Evolutionary conservation across 495 filamentous ascomycete genomes (phyloP).

Genomic region (Xylaria bambusicola): DNA sequence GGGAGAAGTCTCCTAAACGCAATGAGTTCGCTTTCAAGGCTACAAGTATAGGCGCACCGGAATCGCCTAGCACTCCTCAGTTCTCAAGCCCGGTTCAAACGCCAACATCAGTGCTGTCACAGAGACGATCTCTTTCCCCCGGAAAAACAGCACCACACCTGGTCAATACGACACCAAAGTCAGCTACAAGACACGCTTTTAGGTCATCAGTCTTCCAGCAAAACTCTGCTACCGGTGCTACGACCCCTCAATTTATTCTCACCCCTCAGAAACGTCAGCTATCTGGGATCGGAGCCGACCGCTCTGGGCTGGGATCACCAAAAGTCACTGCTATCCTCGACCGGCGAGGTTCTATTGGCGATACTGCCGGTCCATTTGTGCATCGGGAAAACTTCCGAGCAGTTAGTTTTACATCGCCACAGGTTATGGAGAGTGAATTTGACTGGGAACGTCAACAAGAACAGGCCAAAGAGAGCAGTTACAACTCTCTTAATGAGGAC

Average conservation of each 20-base stretch:
- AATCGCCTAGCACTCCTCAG: conserved; percentile 53
- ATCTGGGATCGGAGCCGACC: conserved; percentile 75
- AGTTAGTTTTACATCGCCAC: conserved; percentile 68
- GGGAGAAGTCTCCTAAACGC: conserved; percentile 29
- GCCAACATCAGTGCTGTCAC: conserved; percentile 40
- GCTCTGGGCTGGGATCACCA: conserved; percentile 76
- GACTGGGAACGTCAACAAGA: conserved; percentile 68
- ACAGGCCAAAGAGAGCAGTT: conserved; percentile 61
- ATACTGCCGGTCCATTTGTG: conserved; percentile 63
- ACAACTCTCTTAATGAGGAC: conserved; percentile 56
- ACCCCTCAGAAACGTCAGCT: conserved; percentile 64
- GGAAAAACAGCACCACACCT: not conserved
- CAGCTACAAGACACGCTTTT: conserved; percentile 24
- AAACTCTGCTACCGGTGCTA: conserved; percentile 56
- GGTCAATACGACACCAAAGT: conserved; percentile 23
- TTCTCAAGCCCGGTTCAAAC: conserved; percentile 57
- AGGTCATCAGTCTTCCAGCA: conserved; percentile 58
- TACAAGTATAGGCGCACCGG: conserved; percentile 51
- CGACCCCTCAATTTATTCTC: conserved; percentile 64
- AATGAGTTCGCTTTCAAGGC: conserved; percentile 46
- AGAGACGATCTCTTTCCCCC: conserved; percentile 32
- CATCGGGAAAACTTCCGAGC: conserved; percentile 42
- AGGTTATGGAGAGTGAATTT: conserved; percentile 66
- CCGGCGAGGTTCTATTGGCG: conserved; percentile 69
- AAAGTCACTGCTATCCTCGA: conserved; percentile 73